Evolutionary conservation across 176 grass and related monocot species (phyloP), one percentile per base, ranked within the genome.

Genomic region (Miscanthus lutarioriparius): DNA sequence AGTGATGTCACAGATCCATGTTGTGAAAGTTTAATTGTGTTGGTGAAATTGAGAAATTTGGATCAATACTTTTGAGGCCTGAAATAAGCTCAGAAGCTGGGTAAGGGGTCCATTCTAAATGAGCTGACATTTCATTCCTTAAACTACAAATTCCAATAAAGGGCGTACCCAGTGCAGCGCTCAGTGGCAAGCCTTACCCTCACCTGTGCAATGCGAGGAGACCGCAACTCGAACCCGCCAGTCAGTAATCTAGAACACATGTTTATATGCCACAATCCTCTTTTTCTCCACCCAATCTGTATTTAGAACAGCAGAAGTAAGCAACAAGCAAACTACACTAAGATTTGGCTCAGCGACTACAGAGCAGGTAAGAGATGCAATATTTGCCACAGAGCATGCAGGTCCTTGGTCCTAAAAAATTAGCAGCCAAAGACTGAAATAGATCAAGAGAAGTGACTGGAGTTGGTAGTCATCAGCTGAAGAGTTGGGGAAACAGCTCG

Each of bases 1-100:
- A 17, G 25, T 75, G 7, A 77, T 82, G 26, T 70, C 64, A 78
- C 25, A 77, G 78, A 89, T 82, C 78, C 73, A 77, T 77, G 26
- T 53, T 64, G 43, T 13, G 2, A 10, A 30, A 43, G 15, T 70
- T 76, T 41, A 32, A 62, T 25, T 14, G 25, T 64, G 76, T 81
- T 28, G 45, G 6, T 49, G 16, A 51, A 16, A 53, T 70, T 40
- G 28, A 81, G 2, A 77, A 20, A 49, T 36, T 63, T 71, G 40
- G 15, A 61, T 49, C 53, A 23, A 48, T 64, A 78, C 8, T 20
- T 20, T 78, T 14, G 49, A 83, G 49, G 39, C 63, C 7, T 16
- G 10, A 37, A 70, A 10, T 59, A 59, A 59, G 20, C 38, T 48
- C 3, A 37, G 20, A 27, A 77, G 11, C 59, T n/a, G 27, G 8